These are phyloP conservation scores for Stereocaulon alpinum DNA, from an alignment of 495 filamentous ascomycete genomes.

Conservation along the genomic window DNA sequence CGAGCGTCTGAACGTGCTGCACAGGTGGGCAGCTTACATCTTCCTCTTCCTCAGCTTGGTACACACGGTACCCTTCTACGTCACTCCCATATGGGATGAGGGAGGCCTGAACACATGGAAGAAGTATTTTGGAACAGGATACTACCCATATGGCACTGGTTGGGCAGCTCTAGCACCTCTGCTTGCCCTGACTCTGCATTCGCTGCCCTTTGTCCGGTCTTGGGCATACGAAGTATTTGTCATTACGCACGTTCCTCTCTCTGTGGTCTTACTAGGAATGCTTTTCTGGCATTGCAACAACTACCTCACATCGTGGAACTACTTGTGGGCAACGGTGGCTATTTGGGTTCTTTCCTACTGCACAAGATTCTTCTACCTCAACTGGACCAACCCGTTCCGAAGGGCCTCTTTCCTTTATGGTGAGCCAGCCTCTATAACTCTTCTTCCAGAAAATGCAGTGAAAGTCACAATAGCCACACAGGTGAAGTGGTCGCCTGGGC, in stretches of 20 bases:
- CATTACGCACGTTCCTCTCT: slow-evolving; percentile 67
- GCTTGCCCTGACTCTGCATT: slow-evolving; percentile 70
- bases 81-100: slow-evolving; percentile 76
- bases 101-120: slow-evolving; percentile 57
- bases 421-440: slow-evolving; percentile 75
- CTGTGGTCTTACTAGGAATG: slow-evolving; percentile 69
- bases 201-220: slow-evolving; percentile 55
- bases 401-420: slow-evolving; percentile 69
- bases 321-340: slow-evolving; percentile 70
- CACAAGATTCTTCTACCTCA: slow-evolving; percentile 62
- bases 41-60: slow-evolving; percentile 73
- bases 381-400: slow-evolving; percentile 71
- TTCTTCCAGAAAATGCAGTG: slow-evolving; percentile 84
- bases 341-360: slow-evolving; percentile 64
- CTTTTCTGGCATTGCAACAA: slow-evolving; percentile 96
- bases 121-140: slow-evolving; percentile 49
- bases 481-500: slow-evolving; percentile 85
- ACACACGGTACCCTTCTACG: slow-evolving; percentile 81
- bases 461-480: slow-evolving; percentile 89
- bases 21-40: slow-evolving; percentile 86
- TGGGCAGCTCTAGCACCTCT: slow-evolving; percentile 78
- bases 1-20: slow-evolving; percentile 83
- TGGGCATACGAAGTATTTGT: slow-evolving; percentile 78
- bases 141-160: slow-evolving; percentile 77
- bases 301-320: slow-evolving; percentile 83